phyloP scores from a whole-genome alignment of 2,329 filamentous ascomycete species.

The Penicillium polonicum region DNA sequence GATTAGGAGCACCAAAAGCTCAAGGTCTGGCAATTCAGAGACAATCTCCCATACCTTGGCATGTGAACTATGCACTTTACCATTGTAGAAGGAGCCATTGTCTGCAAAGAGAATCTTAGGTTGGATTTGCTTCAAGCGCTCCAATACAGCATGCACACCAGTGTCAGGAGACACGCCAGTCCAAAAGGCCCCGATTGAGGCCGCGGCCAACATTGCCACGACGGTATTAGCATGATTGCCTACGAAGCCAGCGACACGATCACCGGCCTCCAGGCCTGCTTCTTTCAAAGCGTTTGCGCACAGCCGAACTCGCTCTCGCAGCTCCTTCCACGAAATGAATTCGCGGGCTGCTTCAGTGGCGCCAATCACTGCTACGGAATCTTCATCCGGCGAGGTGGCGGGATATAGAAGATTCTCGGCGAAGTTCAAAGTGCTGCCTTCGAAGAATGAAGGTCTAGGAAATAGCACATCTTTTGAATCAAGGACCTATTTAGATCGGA shows the following conservation, averaged over 20 bases:
- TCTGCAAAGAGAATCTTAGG: conserved; percentile 82
- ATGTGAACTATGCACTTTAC: conserved; percentile 78
- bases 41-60: conserved; percentile 78
- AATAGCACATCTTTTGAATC: conserved; percentile 70
- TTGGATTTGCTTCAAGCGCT: conserved; percentile 80
- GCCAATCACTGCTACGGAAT: conserved; percentile 70
- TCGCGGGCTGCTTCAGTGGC: conserved; percentile 71
- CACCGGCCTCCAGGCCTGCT: conserved; percentile 61
- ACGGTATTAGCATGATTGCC: conserved; percentile 87
- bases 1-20: conserved; percentile 71
- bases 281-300: conserved; percentile 70
- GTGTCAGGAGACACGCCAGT: conserved; percentile 91
- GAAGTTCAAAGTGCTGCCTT: conserved; percentile 79
- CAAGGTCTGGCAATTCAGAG: conserved; percentile 63
- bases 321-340: conserved; percentile 71
- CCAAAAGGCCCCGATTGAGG: conserved; percentile 84
- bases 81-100: conserved; percentile 87
- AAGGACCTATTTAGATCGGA: conserved; percentile 57
- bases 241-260: conserved; percentile 70
- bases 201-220: conserved; percentile 81
- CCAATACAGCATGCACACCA: conserved; percentile 85
- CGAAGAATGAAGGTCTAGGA: conserved; percentile 82
- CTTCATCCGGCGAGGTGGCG: conserved; percentile 54
- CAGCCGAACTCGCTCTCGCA: conserved; percentile 72
- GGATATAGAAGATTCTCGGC: conserved; percentile 93